Percentiles rank a stretch among this genome's conserved stretches.
Conservation (phyloP, 2,329 filamentous ascomycete genomes). For the Penicillium nordicum region DNA sequence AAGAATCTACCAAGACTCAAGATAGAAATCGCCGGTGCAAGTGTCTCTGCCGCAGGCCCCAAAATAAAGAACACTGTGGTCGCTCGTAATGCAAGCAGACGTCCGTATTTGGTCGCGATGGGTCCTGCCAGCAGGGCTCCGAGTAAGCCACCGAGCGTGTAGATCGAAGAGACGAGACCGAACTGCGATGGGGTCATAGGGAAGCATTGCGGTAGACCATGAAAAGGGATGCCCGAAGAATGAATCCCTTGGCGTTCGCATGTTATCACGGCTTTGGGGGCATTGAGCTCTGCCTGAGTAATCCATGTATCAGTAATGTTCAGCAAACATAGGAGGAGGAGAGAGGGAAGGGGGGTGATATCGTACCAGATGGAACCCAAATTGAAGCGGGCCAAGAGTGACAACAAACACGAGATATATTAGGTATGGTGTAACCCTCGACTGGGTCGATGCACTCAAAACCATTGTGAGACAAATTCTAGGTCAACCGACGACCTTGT, state of each 20-base stretch:
- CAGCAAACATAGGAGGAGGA: background rate
- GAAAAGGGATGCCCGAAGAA: slow-evolving; percentile 13
- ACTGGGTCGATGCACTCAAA: slow-evolving; percentile 17
- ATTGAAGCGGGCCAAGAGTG: slow-evolving; percentile 85
- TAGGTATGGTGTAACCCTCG: slow-evolving; percentile 67
- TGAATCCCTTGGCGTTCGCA: slow-evolving; percentile 64
- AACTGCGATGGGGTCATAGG: slow-evolving; percentile 80
- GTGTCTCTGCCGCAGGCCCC: slow-evolving; percentile 71
- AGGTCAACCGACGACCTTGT: background rate
- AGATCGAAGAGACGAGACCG: slow-evolving; percentile 83
- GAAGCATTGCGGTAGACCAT: slow-evolving; percentile 67
- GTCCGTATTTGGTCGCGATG: slow-evolving; percentile 71
- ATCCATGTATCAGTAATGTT: background rate
- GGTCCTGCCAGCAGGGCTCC: slow-evolving; percentile 80
- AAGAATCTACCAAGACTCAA: slow-evolving; percentile 73
- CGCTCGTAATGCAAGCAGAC: slow-evolving; percentile 70
- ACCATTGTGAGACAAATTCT: slow-evolving; percentile 21
- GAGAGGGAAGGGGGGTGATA: background rate
- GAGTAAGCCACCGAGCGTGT: slow-evolving; percentile 81
- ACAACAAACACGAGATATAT: slow-evolving; percentile 70
- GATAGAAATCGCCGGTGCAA: slow-evolving; percentile 63
- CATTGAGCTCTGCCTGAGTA: slow-evolving; percentile 82
- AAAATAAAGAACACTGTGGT: slow-evolving; percentile 72
- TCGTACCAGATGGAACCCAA: slow-evolving; percentile 84
- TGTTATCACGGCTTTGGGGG: slow-evolving; percentile 88